phyloP scores from a whole-genome alignment of 306 rosid species.

The Quercus bicolor region DNA sequence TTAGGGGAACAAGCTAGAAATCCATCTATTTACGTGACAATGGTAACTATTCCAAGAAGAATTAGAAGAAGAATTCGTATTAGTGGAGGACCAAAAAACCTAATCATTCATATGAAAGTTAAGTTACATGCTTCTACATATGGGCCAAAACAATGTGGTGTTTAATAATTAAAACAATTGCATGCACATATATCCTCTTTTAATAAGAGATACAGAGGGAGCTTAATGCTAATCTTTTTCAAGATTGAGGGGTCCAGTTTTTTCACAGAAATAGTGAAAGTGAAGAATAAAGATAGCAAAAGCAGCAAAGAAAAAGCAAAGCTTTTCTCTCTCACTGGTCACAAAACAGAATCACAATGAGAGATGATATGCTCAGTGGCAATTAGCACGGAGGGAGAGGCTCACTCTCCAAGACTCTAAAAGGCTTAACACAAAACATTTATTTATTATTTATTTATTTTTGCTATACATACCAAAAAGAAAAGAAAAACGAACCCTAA shows the following conservation, averaged over 20 bases:
- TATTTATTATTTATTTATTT: not conserved
- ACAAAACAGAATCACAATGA: slow-evolving; percentile 27
- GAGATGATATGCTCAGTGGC: slow-evolving; percentile 32
- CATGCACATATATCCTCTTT: slow-evolving; percentile 12
- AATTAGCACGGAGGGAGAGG: slow-evolving; percentile 40
- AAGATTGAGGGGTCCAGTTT: slow-evolving; percentile 37
- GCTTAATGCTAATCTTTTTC: slow-evolving; percentile 28
- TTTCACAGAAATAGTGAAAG: slow-evolving; percentile 38
- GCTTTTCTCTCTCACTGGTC: slow-evolving; percentile 9
- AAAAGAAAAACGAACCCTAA: slow-evolving; percentile 26
- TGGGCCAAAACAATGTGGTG: not conserved
- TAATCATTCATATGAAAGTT: not conserved
- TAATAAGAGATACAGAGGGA: slow-evolving; percentile 18
- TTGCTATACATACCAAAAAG: slow-evolving; percentile 8
- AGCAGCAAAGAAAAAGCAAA: slow-evolving; percentile 29
- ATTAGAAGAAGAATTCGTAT: not conserved
- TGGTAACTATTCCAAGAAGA: not conserved
- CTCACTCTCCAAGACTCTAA: slow-evolving; percentile 51
- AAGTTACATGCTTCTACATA: not conserved
- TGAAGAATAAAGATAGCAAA: slow-evolving; percentile 39
- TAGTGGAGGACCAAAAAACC: not conserved
- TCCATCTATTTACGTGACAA: not conserved
- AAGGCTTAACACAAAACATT: slow-evolving; percentile 11
- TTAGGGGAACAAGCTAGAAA: not conserved
- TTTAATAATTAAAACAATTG: not conserved